Base-by-base conservation (phyloP, 1,139 yeast genomes). In the Yamadazyma oceani region DNA sequence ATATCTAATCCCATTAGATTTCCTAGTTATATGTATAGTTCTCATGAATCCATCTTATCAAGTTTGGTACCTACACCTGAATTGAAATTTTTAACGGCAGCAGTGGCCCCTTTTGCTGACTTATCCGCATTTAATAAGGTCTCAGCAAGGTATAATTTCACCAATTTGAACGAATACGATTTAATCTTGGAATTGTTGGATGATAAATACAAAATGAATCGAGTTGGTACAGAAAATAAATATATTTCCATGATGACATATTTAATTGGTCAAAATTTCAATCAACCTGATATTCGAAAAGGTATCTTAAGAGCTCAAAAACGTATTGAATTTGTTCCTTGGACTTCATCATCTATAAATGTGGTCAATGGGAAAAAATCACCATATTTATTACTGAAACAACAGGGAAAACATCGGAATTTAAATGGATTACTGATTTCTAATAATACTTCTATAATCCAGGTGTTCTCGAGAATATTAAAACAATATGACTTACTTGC, bases 1-100 rank as follows among this genome's bases (percentile, higher is more conserved):
- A 68, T 88, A 3, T 87, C 97, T 2, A 86, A 90, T 45, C 88
- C 97, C 0, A 64, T 92, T 28, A 69, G 98, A 46, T 92, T 87
- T 57, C 98, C 98, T 2, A 84, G 95, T 34, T 89, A 89, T 60
- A 82, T 89, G 78, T 92, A 86, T 69, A 85, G 85, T 51, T 89
- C 95, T 13, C 66, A 85, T 49, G 88, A 90, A 33, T 83, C 95
- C 36, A 82, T 92, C 13, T 64, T 89, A 41, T 83, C 97, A 1
- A 80, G 94, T 1, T 64, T 94, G 45, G 78, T 92, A 3, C 97
- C 97, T 1, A 82, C 90, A 0, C 96, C 97, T 1, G 88, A 87
- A 37, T 70, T 90, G 48, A 96, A 92, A 60, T 94, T 92, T 54
- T 64, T 92, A 19, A 78, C 85, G 29, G 85, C 97, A 4, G 80